Conservation (phyloP, 805 yeast genomes). For the Saccharomyces mikatae region DNA sequence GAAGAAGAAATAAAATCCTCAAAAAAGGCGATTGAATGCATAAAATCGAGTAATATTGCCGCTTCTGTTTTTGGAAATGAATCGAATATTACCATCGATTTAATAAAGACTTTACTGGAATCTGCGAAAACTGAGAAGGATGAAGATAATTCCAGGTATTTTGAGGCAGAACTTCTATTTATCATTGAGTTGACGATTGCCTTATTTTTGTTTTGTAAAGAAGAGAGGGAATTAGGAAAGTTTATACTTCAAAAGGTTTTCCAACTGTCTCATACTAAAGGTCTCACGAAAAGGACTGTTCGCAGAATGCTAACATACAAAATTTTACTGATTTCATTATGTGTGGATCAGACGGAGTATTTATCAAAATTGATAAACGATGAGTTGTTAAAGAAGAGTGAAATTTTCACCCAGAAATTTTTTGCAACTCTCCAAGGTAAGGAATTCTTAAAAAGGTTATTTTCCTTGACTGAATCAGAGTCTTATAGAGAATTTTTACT, state of each 20-base stretch:
- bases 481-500: slow-evolving; percentile 33
- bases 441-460: slow-evolving; percentile 38
- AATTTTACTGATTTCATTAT: slow-evolving; percentile 21
- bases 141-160: slow-evolving; percentile 31
- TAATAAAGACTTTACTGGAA: slow-evolving; percentile 31
- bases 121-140: slow-evolving; percentile 30
- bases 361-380: slow-evolving; percentile 21
- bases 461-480: slow-evolving; percentile 26
- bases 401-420: slow-evolving; percentile 27
- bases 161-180: slow-evolving; percentile 42
- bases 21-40: slow-evolving; percentile 72
- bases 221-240: slow-evolving; percentile 27
- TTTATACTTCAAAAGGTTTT: slow-evolving; percentile 15
- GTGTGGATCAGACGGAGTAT: slow-evolving; percentile 17
- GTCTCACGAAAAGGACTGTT: slow-evolving; percentile 21
- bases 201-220: slow-evolving; percentile 22
- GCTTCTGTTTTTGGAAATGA: slow-evolving; percentile 45
- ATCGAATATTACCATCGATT: slow-evolving; percentile 25
- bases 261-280: slow-evolving; percentile 11
- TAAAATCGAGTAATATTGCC: slow-evolving; percentile 57
- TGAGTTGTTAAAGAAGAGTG: slow-evolving; percentile 27
- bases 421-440: slow-evolving; percentile 38
- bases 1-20: slow-evolving; percentile 89
- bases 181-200: slow-evolving; percentile 36
- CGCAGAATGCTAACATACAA: slow-evolving; percentile 35